Evolutionary conservation across 352 stramenopile species (phyloP), one percentile per base, ranked within the genome.

Genomic region (Phytophthora macrochlamydospora): DNA sequence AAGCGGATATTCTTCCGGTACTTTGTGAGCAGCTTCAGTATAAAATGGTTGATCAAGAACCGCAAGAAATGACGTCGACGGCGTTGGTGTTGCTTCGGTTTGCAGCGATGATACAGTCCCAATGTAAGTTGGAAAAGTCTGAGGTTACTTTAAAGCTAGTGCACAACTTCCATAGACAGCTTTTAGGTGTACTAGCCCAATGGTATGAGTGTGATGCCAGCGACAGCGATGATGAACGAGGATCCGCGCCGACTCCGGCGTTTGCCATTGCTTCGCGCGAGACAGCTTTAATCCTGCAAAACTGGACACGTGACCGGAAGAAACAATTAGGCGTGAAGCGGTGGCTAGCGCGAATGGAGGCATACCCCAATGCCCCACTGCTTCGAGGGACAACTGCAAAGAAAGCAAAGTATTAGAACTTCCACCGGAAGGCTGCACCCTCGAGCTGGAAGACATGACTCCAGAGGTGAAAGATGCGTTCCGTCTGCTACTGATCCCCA

Each of bases 391-490:
- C 58, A 8, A 67, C 40, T 24, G 66, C 24, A 0, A 69, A 11
- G 48, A 44, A 52, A 28, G 44, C 30, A 51, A 56, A 32, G 61
- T 69, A 13, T 32, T 75, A 14, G 61, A 79, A 14, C 44, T 83
- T 1, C 51, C 54, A 7, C 42, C 44, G 2, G 71, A 84, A 33
- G 69, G 73, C 0, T 76, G 68, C 40, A 88, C 75, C 11, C 71
- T 89, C 2, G 75, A 83, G 51, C 58, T 91, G 37, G 67, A 82
- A 51, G 56, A 83, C 9, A 80, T 94, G 72, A 89, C 81, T 33
- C 46, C 66, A 1, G 81, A 92, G 38, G 85, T 91, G 31, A 94
- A 94, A 33, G 79, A 94, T 50, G 85, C 83, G 14, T 91, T 94
- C 60, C 59, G 75, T 1, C 64, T 94, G 58, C 73, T 94, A 13